Conservation (phyloP, 768 basidiomycete species). For the Tylopilus rubrobrunneus region DNA sequence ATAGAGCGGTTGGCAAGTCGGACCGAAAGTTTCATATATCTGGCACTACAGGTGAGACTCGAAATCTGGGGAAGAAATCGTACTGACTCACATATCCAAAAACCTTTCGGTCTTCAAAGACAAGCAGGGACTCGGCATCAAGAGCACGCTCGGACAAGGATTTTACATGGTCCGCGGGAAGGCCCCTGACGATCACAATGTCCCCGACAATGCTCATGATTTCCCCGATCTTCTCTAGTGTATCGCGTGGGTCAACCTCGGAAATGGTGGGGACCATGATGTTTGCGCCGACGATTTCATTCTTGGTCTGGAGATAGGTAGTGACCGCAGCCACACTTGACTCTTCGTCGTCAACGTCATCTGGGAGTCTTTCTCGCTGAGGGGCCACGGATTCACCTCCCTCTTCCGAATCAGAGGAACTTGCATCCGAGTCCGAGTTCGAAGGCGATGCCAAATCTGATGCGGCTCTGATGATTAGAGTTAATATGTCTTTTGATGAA, state of each 20-base stretch:
- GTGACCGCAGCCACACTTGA: conserved; percentile 36
- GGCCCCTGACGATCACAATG: conserved; percentile 70
- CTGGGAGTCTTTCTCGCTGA: conserved; percentile 8
- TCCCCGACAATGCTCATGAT: conserved; percentile 71
- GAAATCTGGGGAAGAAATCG: conserved; percentile 8
- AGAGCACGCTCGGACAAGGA: conserved; percentile 61
- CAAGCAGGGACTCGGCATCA: conserved; percentile 87
- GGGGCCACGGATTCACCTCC: conserved; percentile 2
- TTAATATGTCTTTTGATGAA: conserved; percentile 12
- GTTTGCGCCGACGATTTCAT: conserved; percentile 60
- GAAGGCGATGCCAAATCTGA: conserved; percentile 39
- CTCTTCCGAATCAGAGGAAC: conserved; percentile 21
- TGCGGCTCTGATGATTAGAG: conserved; percentile 22
- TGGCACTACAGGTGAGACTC: conserved; percentile 29
- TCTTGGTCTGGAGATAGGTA: conserved; percentile 59
- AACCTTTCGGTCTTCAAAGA: conserved; percentile 86
- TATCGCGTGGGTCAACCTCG: conserved; percentile 59
- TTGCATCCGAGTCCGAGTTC: conserved; percentile 24
- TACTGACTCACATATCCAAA: conserved; percentile 73
- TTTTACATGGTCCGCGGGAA: conserved; percentile 39
- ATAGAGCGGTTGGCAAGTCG: conserved; percentile 86
- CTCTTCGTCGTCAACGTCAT: conserved; percentile 52
- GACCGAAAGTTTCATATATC: conserved; percentile 96
- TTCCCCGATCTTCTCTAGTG: conserved; percentile 73
- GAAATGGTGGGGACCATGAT: conserved; percentile 61